These are phyloP conservation scores for Colletotrichum theobromicola DNA, from an alignment of 2,329 filamentous ascomycete species.

Conservation along the genomic window DNA sequence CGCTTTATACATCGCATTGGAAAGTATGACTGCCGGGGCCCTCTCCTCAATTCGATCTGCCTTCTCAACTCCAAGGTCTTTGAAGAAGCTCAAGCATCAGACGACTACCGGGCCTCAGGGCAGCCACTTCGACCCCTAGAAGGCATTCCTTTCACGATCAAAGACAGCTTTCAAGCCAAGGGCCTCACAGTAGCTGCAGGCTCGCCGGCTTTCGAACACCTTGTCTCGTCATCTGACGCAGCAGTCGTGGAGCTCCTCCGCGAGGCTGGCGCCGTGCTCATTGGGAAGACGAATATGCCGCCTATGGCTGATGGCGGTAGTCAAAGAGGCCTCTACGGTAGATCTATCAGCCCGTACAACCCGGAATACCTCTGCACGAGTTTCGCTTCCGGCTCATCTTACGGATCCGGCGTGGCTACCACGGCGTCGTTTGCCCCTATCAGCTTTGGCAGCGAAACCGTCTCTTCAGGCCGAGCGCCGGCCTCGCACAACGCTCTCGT, in stretches of 20 bases:
- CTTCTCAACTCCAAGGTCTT: conserved; percentile 30
- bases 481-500: conserved; percentile 58
- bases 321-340: conserved; percentile 57
- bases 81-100: conserved; percentile 31
- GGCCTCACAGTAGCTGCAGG: conserved; percentile 59
- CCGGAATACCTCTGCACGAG: conserved; percentile 53
- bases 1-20: conserved; percentile 30
- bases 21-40: conserved; percentile 28
- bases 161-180: conserved; percentile 61
- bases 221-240: conserved; percentile 57
- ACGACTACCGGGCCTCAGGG: conserved; percentile 27
- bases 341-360: conserved; percentile 59
- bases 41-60: conserved; percentile 30
- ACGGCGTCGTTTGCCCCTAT: conserved; percentile 54
- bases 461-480: conserved; percentile 56
- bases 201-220: conserved; percentile 56
- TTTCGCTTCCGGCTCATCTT: conserved; percentile 59
- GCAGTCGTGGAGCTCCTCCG: conserved; percentile 52
- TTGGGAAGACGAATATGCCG: conserved; percentile 64
- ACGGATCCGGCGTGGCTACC: conserved; percentile 54
- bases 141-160: conserved; percentile 62
- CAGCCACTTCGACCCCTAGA: conserved; percentile 40
- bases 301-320: conserved; percentile 61
- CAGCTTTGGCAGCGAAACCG: conserved; percentile 56
- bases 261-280: conserved; percentile 53